Evolutionary conservation across 495 filamentous ascomycete genomes (phyloP).

Genomic region (Penicillium subrubescens): DNA sequence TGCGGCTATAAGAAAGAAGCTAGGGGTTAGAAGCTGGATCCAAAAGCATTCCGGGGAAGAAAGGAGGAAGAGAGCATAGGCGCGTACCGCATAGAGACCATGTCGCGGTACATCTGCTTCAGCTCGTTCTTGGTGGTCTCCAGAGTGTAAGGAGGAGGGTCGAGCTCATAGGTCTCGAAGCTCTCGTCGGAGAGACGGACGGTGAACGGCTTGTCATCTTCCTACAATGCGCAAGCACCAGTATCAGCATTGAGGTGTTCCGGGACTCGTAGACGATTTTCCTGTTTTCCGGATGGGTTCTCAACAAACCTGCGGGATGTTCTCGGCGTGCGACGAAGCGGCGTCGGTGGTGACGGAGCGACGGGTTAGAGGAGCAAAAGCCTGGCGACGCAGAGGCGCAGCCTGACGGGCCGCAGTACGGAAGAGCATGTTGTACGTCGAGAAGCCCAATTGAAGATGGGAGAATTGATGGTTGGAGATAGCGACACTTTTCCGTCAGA

Average conservation of each 20-base stretch:
- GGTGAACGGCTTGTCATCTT: conserved; percentile 92
- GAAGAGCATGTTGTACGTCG: conserved; percentile 46
- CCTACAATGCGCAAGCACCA: conserved; percentile 50
- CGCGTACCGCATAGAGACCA: conserved; percentile 86
- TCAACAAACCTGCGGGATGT: conserved; percentile 68
- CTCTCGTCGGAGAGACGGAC: conserved; percentile 93
- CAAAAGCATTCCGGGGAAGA: background rate
- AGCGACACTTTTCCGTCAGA: conserved; percentile 34
- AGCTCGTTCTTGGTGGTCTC: conserved; percentile 94
- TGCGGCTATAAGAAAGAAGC: conserved; percentile 63
- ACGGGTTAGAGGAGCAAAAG: conserved; percentile 57
- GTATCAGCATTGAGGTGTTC: conserved; percentile 29
- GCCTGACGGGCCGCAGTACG: conserved; percentile 47
- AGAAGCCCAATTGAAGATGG: conserved; percentile 34
- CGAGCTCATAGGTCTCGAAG: conserved; percentile 99
- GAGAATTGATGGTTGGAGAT: conserved; percentile 26
- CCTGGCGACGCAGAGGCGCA: conserved; percentile 56
- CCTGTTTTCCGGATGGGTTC: conserved; percentile 51
- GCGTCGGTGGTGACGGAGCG: conserved; percentile 92
- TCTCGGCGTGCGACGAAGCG: conserved; percentile 85
- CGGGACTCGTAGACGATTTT: conserved; percentile 7
- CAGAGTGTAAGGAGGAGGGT: conserved; percentile 89
- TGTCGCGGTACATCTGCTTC: conserved; percentile 98
- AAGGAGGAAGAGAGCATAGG: background rate
- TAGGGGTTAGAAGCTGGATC: conserved; percentile 6